Evolutionary conservation across 2,329 filamentous ascomycete genomes (phyloP), one percentile per base, ranked within the genome.

Genomic region (Tolypocladium sp.): DNA sequence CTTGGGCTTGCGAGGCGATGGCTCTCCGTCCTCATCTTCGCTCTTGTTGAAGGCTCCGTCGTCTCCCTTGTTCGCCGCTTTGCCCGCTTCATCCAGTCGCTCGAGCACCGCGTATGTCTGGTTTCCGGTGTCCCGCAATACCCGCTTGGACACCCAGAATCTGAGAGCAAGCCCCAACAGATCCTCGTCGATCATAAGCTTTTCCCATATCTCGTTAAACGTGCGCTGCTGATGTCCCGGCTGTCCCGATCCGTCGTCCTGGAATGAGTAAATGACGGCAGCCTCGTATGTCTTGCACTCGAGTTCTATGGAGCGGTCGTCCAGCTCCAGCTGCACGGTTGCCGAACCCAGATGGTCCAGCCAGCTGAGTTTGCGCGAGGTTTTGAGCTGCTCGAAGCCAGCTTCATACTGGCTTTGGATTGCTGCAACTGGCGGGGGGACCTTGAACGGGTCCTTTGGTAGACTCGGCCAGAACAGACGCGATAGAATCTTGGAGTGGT

Each of bases 401-500:
- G 79, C 72, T 59, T 88, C 87, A 71, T 96, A 97, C 55, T 77
- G 79, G 56, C 82, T 75, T 70, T 95, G 90, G 37, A 90, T 76
- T 4, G 80, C 73, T 2, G 71, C 69, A 52, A 91, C 82, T 2
- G 79, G 76, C 0, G 72, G 61, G 1, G 90, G 90, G 3, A 92
- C 77, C 27, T 76, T 70, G 69, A 92, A 92, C 3, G 79, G 77
- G 59, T 91, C 88, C 61, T 86, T 82, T 56, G 89, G 84, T 27
- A 96, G 78, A 12, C 86, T 82, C 0, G 94, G 94, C 94, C 94
- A 99, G 78, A 95, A 99, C 62, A 96, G 86, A 27, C 92, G 85
- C 0, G 92, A 97, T 6, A 97, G 79, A 57, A 97, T 93, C 70
- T 94, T 92, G 37, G 91, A 86, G 66, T 92, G 88, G 57, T 90